phyloP scores from a whole-genome alignment of 2,329 filamentous ascomycete genomes.

The Lasiodiplodia gonubiensis region DNA sequence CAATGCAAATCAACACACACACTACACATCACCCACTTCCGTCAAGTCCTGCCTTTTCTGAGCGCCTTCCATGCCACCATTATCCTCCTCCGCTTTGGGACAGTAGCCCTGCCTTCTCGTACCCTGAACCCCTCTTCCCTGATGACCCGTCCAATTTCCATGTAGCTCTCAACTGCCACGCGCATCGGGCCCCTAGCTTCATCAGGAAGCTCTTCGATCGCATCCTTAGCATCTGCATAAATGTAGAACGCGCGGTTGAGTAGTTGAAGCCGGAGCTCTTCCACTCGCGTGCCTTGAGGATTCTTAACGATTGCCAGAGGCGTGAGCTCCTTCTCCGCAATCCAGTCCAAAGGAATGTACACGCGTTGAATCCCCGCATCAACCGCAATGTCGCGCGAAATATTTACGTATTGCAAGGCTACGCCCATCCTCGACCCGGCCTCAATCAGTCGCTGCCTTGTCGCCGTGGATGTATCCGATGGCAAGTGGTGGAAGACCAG shows the following conservation, averaged over 20 bases:
- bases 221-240: conserved; percentile 60
- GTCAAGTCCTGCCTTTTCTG: conserved; percentile 31
- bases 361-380: conserved; percentile 70
- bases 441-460: conserved; percentile 54
- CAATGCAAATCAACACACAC: conserved; percentile 12
- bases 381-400: conserved; percentile 72
- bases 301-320: conserved; percentile 61
- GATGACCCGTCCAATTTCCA: conserved; percentile 74
- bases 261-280: conserved; percentile 59
- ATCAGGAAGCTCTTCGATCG: conserved; percentile 66
- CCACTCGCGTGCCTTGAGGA: conserved; percentile 55
- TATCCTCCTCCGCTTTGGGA: conserved; percentile 56
- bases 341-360: conserved; percentile 71
- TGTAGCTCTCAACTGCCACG: conserved; percentile 75
- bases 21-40: conserved; percentile 10
- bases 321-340: conserved; percentile 62
- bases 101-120: conserved; percentile 52
- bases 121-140: conserved; percentile 39
- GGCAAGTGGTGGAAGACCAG: conserved; percentile 65
- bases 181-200: conserved; percentile 68
- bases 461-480: conserved; percentile 32
- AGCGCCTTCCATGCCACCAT: conserved; percentile 65
- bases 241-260: conserved; percentile 66
- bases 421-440: conserved; percentile 72
- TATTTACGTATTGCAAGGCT: conserved; percentile 78